phyloP scores from a whole-genome alignment of 768 basidiomycete genomes.

The Psilocybe azurescens region DNA sequence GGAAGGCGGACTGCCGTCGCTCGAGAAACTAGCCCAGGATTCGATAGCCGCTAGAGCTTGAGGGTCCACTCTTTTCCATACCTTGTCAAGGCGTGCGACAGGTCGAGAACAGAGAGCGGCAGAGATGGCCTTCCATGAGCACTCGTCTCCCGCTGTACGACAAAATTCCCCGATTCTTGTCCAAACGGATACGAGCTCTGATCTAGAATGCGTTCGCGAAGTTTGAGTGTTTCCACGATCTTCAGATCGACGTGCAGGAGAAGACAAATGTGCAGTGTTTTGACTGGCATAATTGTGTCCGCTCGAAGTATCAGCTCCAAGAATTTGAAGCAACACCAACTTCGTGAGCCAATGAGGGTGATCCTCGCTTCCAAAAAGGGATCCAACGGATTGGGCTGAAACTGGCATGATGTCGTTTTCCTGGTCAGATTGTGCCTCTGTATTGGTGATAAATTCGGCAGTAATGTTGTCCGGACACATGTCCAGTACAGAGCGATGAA shows the following conservation, averaged over 20 bases:
- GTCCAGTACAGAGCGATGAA: constrained; percentile 61
- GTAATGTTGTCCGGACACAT: constrained; percentile 59
- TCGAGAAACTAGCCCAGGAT: constrained; percentile 62
- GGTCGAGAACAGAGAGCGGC: constrained; percentile 75
- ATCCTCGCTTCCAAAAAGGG: constrained; percentile 71
- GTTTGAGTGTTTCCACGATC: constrained; percentile 39
- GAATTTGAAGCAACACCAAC: constrained; percentile 70
- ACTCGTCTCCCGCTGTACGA: constrained; percentile 75
- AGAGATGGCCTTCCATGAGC: constrained; percentile 78
- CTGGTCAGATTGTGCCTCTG: constrained; percentile 27
- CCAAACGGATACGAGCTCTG: constrained; percentile 78
- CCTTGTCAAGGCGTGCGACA: constrained; percentile 78
- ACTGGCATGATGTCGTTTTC: not conserved
- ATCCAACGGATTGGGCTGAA: constrained; percentile 14
- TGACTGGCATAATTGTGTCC: constrained; percentile 22
- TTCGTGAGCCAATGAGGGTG: constrained; percentile 85
- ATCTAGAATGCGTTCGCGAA: constrained; percentile 71
- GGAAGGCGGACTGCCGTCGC: constrained; percentile 34
- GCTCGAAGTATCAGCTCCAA: constrained; percentile 60
- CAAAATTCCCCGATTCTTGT: constrained; percentile 75
- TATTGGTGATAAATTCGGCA: constrained; percentile 45
- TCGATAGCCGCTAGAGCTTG: constrained; percentile 63
- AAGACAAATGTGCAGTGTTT: constrained; percentile 22
- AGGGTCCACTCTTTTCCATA: constrained; percentile 77
- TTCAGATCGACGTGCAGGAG: constrained; percentile 37